Evolutionary conservation across 768 basidiomycete species (phyloP).

Genomic region (Suillus placidus): DNA sequence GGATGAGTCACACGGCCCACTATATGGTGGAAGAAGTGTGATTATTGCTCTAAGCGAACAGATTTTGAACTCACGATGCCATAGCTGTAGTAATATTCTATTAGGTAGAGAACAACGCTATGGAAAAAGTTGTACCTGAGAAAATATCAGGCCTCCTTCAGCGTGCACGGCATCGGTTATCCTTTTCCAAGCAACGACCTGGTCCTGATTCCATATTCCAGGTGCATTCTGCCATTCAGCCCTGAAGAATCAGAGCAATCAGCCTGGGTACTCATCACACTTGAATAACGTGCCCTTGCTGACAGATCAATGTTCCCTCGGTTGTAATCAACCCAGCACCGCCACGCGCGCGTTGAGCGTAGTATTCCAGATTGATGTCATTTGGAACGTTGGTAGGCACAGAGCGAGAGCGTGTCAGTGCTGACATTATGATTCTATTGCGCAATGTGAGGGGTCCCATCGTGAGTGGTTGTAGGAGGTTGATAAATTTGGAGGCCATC

Average conservation of each 20-base stretch:
- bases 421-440: constrained; percentile 44
- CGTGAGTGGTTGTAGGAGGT: constrained; percentile 36
- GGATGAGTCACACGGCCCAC: constrained; percentile 42
- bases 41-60: neutral
- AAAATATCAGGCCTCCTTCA: constrained; percentile 46
- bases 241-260: constrained; percentile 24
- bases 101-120: neutral
- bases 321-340: constrained; percentile 44
- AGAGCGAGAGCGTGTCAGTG: constrained; percentile 45
- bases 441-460: constrained; percentile 40
- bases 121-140: constrained; percentile 37
- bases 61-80: constrained; percentile 37
- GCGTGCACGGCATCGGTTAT: constrained; percentile 50
- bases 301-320: constrained; percentile 43
- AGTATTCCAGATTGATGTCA: constrained; percentile 44
- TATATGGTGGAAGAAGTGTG: constrained; percentile 12
- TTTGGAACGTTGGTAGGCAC: constrained; percentile 41
- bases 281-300: constrained; percentile 41
- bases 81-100: constrained; percentile 29
- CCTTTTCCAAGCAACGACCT: constrained; percentile 48
- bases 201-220: constrained; percentile 48
- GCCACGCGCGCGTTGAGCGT: constrained; percentile 42
- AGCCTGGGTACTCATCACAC: neutral
- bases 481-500: constrained; percentile 15
- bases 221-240: constrained; percentile 48